phyloP scores from a whole-genome alignment of 805 yeast species.

The Ogataea trehaloabstinens region DNA sequence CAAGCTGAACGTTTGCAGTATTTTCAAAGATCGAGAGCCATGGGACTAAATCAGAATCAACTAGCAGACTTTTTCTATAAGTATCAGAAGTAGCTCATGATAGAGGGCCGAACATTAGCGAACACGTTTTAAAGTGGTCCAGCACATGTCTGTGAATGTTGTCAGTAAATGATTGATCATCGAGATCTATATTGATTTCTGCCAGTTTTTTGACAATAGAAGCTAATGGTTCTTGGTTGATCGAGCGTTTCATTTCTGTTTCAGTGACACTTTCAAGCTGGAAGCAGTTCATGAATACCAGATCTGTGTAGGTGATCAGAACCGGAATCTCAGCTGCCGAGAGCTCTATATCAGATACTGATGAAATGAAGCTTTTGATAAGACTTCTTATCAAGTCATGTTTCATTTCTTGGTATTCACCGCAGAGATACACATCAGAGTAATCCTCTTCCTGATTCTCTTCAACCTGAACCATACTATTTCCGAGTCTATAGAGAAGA shows the following conservation, averaged over 20 bases:
- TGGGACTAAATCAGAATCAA: constrained; percentile 14
- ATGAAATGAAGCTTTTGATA: constrained; percentile 2
- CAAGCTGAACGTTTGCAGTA: constrained; percentile 17
- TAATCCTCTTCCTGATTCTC: constrained; percentile 22
- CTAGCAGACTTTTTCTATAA: constrained; percentile 16
- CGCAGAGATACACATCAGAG: constrained; percentile 26
- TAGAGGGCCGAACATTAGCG: constrained; percentile 21
- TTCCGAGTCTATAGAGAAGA: constrained; percentile 18
- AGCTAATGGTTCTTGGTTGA: constrained; percentile 1
- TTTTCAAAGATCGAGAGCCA: constrained; percentile 6
- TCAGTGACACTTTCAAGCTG: constrained; percentile 8
- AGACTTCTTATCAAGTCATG: constrained; percentile 14
- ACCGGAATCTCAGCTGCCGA: constrained; percentile 2
- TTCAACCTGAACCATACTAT: constrained; percentile 12
- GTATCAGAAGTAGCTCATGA: constrained; percentile 1
- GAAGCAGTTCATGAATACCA: constrained; percentile 18
- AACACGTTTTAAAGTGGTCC: constrained; percentile 19
- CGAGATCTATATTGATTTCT: constrained; percentile 7
- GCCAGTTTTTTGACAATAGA: constrained; percentile 3
- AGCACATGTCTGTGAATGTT: constrained; percentile 12
- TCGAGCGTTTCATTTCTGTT: constrained; percentile 1
- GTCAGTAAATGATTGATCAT: constrained; percentile 4
- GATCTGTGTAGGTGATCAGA: constrained; percentile 16
- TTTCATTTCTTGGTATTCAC: constrained; percentile 16
- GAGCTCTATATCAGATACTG: neutral